These are phyloP conservation scores for Lolium rigidum DNA, from an alignment of 176 grass and related monocot species.

Conservation along the genomic window DNA sequence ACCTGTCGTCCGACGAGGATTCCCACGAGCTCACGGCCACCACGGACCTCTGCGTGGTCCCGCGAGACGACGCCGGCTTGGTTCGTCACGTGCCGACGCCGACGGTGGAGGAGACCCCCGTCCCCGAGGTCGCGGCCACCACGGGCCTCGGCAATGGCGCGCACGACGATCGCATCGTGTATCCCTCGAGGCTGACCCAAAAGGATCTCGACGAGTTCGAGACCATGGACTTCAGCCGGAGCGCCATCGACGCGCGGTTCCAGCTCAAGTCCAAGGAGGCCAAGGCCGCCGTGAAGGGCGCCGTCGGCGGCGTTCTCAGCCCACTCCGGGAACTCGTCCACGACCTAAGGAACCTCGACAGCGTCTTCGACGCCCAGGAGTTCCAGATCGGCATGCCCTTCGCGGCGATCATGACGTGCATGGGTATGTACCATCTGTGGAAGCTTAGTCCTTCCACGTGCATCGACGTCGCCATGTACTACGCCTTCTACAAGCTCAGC, in stretches of 20 bases:
- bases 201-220: background rate
- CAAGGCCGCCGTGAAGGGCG: background rate
- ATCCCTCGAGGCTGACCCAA: background rate
- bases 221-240: background rate
- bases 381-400: too few species aligned
- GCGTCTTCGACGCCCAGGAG: background rate
- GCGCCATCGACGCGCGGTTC: conserved; percentile 3
- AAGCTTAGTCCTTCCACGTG: background rate
- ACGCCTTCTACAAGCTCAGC: conserved; percentile 14
- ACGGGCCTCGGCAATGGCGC: background rate
- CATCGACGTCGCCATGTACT: background rate
- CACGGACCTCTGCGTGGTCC: background rate
- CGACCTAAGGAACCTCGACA: background rate
- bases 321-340: background rate
- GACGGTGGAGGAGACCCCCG: background rate
- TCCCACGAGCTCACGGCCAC: background rate
- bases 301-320: background rate
- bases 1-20: too few species aligned
- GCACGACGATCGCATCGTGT: background rate
- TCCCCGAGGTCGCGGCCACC: background rate
- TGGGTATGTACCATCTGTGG: conserved; percentile 19
- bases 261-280: conserved; percentile 9
- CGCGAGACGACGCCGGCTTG: background rate
- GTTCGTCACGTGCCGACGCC: background rate
- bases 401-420: conserved; percentile 8